Percentiles rank a stretch among this genome's conserved stretches.
phyloP scores from a whole-genome alignment of 148 eudicot genomes.

The Nyssa sinensis region DNA sequence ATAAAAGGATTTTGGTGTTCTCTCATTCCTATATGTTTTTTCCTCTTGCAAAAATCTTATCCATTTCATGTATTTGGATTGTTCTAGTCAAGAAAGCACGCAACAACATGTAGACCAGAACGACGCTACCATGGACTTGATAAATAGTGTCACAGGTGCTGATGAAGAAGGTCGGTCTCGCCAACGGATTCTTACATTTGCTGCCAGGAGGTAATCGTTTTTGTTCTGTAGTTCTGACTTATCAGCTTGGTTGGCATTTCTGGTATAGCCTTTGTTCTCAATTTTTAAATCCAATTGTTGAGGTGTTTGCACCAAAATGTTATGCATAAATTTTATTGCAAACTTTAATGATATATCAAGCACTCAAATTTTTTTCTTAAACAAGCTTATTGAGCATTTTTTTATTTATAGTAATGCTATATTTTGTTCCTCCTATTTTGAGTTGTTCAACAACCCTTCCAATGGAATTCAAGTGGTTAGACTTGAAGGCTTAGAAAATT shows the following conservation, averaged over 20 bases:
- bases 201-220: constrained; percentile 71
- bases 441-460: background rate
- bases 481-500: background rate
- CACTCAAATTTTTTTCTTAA: background rate
- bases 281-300: background rate
- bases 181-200: constrained; percentile 85
- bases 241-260: constrained; percentile 1
- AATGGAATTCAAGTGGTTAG: background rate
- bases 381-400: constrained; percentile 4
- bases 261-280: constrained; percentile 1
- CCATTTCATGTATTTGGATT: constrained; percentile 8
- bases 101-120: constrained; percentile 48
- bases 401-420: background rate
- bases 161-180: constrained; percentile 92
- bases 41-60: background rate
- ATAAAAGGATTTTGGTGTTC: background rate
- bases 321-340: background rate
- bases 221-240: constrained; percentile 5
- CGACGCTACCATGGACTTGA: constrained; percentile 80
- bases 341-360: background rate
- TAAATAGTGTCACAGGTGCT: constrained; percentile 73
- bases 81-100: constrained; percentile 55
- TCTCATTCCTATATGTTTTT: background rate
- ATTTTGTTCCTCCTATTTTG: background rate
- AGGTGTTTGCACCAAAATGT: background rate